Evolutionary conservation across 352 stramenopile species (phyloP).

Genomic region (Phytophthora citricola): DNA sequence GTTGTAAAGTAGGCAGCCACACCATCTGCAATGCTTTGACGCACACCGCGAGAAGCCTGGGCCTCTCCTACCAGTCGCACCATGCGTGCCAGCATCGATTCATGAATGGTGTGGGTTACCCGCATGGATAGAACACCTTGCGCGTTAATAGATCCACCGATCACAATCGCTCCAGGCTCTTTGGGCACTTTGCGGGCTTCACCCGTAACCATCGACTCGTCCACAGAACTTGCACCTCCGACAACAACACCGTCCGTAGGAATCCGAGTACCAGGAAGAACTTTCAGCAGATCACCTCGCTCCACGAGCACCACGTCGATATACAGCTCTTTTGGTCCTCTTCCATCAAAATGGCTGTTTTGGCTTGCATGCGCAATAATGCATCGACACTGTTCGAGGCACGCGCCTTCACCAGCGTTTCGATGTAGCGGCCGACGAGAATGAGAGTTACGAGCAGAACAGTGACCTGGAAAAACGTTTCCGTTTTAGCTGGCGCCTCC

Average conservation of each 20-base stretch:
- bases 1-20: constrained; percentile 79
- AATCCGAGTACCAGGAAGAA: constrained; percentile 70
- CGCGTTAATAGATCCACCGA: constrained; percentile 75
- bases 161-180: constrained; percentile 59
- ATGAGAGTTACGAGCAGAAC: constrained; percentile 76
- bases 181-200: constrained; percentile 77
- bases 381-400: constrained; percentile 75
- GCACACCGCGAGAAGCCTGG: constrained; percentile 67
- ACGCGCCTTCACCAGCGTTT: constrained; percentile 73
- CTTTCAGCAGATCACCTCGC: constrained; percentile 70
- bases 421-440: constrained; percentile 77
- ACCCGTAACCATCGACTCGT: constrained; percentile 85
- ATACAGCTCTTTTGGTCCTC: constrained; percentile 57
- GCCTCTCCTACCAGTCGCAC: constrained; percentile 77
- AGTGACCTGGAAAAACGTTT: constrained; percentile 83
- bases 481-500: constrained; percentile 25
- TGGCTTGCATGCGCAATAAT: constrained; percentile 74
- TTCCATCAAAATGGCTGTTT: constrained; percentile 91
- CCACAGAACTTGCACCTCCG: constrained; percentile 65
- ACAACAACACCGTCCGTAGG: constrained; percentile 80
- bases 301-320: constrained; percentile 83
- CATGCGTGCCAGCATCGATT: constrained; percentile 83
- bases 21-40: constrained; percentile 68
- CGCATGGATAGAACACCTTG: constrained; percentile 74
- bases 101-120: constrained; percentile 74